These are phyloP conservation scores for Eurotiales sp. DNA, from an alignment of 2,329 filamentous ascomycete genomes.

Conservation along the genomic window DNA sequence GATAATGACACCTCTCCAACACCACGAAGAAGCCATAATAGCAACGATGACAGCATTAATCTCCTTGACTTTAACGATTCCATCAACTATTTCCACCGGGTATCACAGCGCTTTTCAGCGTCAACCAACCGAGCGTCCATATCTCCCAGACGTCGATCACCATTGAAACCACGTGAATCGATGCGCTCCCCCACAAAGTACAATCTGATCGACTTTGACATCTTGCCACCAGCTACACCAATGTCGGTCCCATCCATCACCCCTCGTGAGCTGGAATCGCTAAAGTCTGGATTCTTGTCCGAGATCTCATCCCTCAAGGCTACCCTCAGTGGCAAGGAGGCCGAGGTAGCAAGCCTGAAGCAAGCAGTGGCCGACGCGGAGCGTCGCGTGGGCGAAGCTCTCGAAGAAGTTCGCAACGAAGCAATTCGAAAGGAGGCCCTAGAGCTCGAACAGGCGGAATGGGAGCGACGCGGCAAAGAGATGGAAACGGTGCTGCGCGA, in stretches of 20 bases:
- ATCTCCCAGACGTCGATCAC: constrained; percentile 40
- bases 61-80: constrained; percentile 88
- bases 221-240: constrained; percentile 89
- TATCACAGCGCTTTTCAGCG: constrained; percentile 45
- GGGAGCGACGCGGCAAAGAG: constrained; percentile 80
- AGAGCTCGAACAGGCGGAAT: constrained; percentile 70
- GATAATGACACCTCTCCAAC: constrained; percentile 39
- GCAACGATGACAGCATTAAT: constrained; percentile 63
- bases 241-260: constrained; percentile 88
- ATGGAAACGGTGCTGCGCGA: constrained; percentile 78
- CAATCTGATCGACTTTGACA: constrained; percentile 82
- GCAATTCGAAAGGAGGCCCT: constrained; percentile 66
- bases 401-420: constrained; percentile 80
- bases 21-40: constrained; percentile 45
- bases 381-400: constrained; percentile 79
- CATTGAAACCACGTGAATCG: constrained; percentile 37
- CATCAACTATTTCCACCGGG: constrained; percentile 52
- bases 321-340: constrained; percentile 86
- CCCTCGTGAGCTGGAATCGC: constrained; percentile 82
- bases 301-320: constrained; percentile 94
- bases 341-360: constrained; percentile 83
- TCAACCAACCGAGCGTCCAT: constrained; percentile 32
- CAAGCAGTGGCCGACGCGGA: constrained; percentile 86
- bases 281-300: constrained; percentile 86
- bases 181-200: constrained; percentile 49